Percentiles rank a stretch among this genome's conserved stretches.
Evolutionary conservation across 352 stramenopile genomes (phyloP).

Genomic region (Thraustochytrium sp.): DNA sequence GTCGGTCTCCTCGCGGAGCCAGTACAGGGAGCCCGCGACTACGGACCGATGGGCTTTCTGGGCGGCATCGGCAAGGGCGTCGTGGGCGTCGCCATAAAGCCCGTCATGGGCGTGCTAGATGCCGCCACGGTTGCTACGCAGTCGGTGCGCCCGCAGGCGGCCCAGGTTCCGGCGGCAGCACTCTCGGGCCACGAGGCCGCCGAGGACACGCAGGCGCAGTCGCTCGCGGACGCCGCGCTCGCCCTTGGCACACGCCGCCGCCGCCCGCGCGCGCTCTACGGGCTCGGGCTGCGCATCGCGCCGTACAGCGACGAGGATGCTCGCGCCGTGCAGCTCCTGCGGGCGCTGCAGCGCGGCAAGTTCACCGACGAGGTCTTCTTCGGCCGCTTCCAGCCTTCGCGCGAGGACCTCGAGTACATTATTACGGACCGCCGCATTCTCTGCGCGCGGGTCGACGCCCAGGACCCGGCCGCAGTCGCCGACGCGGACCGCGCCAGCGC

Average conservation of each 20-base stretch:
- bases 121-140: slow-evolving; percentile 8
- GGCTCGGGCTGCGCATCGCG: background rate
- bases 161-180: no score
- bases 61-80: slow-evolving; percentile 30
- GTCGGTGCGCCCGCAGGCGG: background rate
- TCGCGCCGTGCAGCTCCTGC: background rate
- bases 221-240: background rate
- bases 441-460: no score
- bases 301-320: background rate
- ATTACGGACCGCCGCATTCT: background rate
- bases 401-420: slow-evolving; percentile 1
- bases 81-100: slow-evolving; percentile 28
- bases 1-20: slow-evolving; percentile 26
- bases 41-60: background rate
- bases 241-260: background rate
- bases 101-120: slow-evolving; percentile 13
- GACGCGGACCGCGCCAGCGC: no score
- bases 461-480: no score
- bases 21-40: background rate
- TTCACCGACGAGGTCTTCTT: background rate
- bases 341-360: background rate
- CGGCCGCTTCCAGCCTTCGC: background rate
- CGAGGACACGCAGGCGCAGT: background rate
- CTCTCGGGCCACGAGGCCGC: no score
- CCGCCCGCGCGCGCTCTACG: background rate